Evolutionary conservation across 306 rosid species (phyloP).

Genomic region (Elaeagnus macrophylla): DNA sequence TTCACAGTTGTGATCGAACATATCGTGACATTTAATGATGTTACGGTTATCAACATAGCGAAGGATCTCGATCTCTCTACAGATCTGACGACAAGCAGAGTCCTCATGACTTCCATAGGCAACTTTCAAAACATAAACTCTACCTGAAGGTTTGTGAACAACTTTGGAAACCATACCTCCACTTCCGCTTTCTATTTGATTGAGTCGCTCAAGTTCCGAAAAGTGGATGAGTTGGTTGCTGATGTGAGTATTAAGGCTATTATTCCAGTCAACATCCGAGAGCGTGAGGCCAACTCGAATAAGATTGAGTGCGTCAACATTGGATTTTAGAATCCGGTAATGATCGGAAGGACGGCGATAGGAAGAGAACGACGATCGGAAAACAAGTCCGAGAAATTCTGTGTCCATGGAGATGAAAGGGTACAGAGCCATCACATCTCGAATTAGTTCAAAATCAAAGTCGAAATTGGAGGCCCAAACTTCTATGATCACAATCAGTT

Average conservation of each 20-base stretch:
- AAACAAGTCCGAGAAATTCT: conserved; percentile 57
- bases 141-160: conserved; percentile 40
- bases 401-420: conserved; percentile 75
- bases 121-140: conserved; percentile 65
- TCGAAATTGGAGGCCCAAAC: conserved; percentile 62
- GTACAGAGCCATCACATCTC: conserved; percentile 20
- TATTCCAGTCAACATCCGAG: conserved; percentile 48
- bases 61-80: conserved; percentile 86
- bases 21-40: too few species aligned
- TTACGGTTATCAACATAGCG: conserved; percentile 67
- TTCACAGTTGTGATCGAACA: too few species aligned
- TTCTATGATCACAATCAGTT: conserved; percentile 39
- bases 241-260: conserved; percentile 6
- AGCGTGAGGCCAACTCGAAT: conserved; percentile 76
- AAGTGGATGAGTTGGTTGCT: conserved; percentile 38
- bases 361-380: conserved; percentile 14
- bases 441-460: conserved; percentile 38
- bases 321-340: conserved; percentile 44
- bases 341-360: conserved; percentile 44
- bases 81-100: conserved; percentile 68
- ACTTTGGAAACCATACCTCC: conserved; percentile 95
- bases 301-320: conserved; percentile 69
- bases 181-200: conserved; percentile 79
- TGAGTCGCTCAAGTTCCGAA: too few species aligned
- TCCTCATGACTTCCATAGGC: conserved; percentile 83